Percentiles rank a stretch among this genome's conserved stretches.
Evolutionary conservation across 345 rosid species (phyloP).

Genomic region (Citrus sinensis): DNA sequence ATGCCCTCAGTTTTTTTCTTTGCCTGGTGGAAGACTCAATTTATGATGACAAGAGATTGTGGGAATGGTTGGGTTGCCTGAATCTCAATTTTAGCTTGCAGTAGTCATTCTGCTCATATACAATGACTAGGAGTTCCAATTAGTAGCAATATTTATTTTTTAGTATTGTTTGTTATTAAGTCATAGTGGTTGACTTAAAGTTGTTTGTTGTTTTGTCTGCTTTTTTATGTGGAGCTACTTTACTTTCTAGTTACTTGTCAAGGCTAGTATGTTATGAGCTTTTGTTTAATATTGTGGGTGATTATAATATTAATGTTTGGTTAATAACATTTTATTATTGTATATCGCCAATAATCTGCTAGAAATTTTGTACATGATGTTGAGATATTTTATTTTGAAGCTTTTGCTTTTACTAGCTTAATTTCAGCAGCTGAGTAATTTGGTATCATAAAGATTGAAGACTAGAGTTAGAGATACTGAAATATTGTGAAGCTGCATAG

Average conservation of each 20-base stretch:
- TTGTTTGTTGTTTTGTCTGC: conserved; percentile 5
- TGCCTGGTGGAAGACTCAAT: not conserved
- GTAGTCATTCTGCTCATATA: conserved; percentile 30
- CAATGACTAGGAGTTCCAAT: conserved; percentile 27
- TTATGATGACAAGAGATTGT: conserved; percentile 10
- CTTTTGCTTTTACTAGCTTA: conserved; percentile 8
- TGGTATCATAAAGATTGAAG: conserved; percentile 8
- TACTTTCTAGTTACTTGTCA: conserved; percentile 1
- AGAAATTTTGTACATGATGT: not conserved
- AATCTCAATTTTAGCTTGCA: conserved; percentile 27
- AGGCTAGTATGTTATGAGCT: conserved; percentile 12
- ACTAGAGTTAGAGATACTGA: conserved; percentile 10
- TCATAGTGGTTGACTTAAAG: conserved; percentile 16
- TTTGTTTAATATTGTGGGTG: conserved; percentile 12
- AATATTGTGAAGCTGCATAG: conserved; percentile 18
- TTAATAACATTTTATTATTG: not conserved
- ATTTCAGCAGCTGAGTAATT: conserved; percentile 2
- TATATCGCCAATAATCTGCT: conserved; percentile 2
- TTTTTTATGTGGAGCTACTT: conserved; percentile 10
- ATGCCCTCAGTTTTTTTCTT: conserved; percentile 2
- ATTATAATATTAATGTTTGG: not conserved
- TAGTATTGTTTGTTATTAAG: conserved; percentile 12
- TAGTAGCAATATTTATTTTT: conserved; percentile 10
- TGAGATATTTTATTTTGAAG: not conserved
- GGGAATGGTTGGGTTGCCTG: conserved; percentile 34